Percentiles rank a stretch among this genome's conserved stretches.
Conservation (phyloP, 371 early-diverging fungal species). For the Mucor ambiguus region DNA sequence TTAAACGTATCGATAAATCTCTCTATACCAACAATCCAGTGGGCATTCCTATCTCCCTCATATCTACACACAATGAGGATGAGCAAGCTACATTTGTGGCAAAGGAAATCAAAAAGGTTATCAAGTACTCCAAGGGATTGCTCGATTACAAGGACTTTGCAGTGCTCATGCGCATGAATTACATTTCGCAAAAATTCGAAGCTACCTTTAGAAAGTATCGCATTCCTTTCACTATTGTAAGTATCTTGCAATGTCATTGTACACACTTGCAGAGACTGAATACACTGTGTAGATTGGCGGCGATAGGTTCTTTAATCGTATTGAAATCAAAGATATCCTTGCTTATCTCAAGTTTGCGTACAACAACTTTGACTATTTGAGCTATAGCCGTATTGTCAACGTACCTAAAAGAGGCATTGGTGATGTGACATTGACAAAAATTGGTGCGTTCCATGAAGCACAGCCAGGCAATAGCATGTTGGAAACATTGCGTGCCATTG, state of each 20-base stretch:
- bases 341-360: slow-evolving; percentile 49
- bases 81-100: slow-evolving; percentile 52
- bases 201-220: slow-evolving; percentile 35
- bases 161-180: slow-evolving; percentile 51
- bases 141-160: slow-evolving; percentile 56
- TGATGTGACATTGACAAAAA: slow-evolving; percentile 30
- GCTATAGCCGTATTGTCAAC: slow-evolving; percentile 48
- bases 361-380: slow-evolving; percentile 48
- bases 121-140: slow-evolving; percentile 39
- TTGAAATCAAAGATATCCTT: slow-evolving; percentile 49
- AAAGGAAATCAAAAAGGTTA: slow-evolving; percentile 42
- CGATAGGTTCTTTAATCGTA: slow-evolving; percentile 44
- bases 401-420: slow-evolving; percentile 55
- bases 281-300: slow-evolving; percentile 41
- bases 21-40: slow-evolving; percentile 36
- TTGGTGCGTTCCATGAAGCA: slow-evolving; percentile 10
- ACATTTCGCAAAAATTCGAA: slow-evolving; percentile 51
- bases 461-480: neutral
- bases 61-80: slow-evolving; percentile 8
- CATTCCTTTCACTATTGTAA: slow-evolving; percentile 56
- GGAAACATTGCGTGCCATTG: neutral
- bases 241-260: neutral
- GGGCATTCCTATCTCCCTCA: slow-evolving; percentile 40
- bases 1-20: slow-evolving; percentile 22
- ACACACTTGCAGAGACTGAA: slow-evolving; percentile 7